These are phyloP conservation scores for Reticulascus tulasneorum DNA, from an alignment of 2,329 filamentous ascomycete genomes.

Conservation along the genomic window DNA sequence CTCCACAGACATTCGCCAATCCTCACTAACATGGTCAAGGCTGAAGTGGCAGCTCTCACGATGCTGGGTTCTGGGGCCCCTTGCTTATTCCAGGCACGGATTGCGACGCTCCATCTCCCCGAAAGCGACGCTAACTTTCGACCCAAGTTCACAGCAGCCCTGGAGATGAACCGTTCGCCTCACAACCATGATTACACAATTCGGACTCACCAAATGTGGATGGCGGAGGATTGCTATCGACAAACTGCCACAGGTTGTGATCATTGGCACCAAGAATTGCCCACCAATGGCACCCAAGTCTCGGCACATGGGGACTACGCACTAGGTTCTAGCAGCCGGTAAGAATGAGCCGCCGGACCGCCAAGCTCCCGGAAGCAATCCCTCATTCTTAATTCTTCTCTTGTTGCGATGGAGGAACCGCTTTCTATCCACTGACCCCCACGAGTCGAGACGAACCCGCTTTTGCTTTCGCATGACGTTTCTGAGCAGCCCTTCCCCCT, in stretches of 20 bases:
- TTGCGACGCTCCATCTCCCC: slow-evolving; percentile 1
- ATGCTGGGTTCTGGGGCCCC: not conserved
- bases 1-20: not conserved
- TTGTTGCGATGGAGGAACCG: too few species aligned
- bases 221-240: not conserved
- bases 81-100: not conserved
- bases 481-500: too few species aligned
- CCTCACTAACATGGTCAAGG: not conserved
- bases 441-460: too few species aligned
- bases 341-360: slow-evolving; percentile 7
- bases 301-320: too few species aligned
- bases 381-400: too few species aligned
- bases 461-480: too few species aligned
- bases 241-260: slow-evolving; percentile 3
- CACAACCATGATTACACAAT: not conserved
- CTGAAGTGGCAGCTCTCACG: not conserved
- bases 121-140: not conserved
- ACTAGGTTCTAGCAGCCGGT: not conserved
- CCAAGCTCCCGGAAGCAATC: too few species aligned
- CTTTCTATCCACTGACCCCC: too few species aligned
- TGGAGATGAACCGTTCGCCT: not conserved
- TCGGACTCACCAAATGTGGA: not conserved
- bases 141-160: not conserved
- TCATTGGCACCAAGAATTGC: not conserved
- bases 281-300: slow-evolving; percentile 1